phyloP scores from a whole-genome alignment of 2,329 filamentous ascomycete species.

The Fusarium proliferatum region DNA sequence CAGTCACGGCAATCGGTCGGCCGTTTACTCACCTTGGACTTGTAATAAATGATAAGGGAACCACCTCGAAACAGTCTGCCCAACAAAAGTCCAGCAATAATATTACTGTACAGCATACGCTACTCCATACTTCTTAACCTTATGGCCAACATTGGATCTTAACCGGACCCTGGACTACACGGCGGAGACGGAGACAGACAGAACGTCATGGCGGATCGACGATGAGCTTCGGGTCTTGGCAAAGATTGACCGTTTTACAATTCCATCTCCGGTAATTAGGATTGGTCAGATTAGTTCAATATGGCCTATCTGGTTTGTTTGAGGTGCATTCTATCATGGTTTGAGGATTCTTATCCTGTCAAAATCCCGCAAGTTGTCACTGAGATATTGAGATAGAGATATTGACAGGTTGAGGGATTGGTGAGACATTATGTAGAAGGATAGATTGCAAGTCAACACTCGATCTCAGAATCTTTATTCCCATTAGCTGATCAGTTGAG shows the following conservation, averaged over 20 bases:
- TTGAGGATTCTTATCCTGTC: not conserved
- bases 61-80: constrained; percentile 24
- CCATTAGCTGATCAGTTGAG: not conserved
- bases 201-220: constrained; percentile 38
- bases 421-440: not conserved
- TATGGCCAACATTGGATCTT: constrained; percentile 29
- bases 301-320: not conserved
- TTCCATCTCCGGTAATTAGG: constrained; percentile 2
- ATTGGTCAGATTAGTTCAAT: constrained; percentile 20
- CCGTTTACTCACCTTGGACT: constrained; percentile 11
- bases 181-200: constrained; percentile 19
- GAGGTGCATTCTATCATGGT: constrained; percentile 4
- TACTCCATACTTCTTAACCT: constrained; percentile 31
- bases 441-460: constrained; percentile 10
- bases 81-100: constrained; percentile 26
- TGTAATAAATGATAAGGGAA: constrained; percentile 37
- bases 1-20: constrained; percentile 24
- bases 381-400: not conserved
- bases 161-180: constrained; percentile 26
- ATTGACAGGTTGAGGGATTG: not conserved
- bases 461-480: not conserved
- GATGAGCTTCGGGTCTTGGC: constrained; percentile 37
- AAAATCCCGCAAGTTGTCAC: constrained; percentile 32
- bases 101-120: constrained; percentile 20
- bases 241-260: constrained; percentile 11